Evolutionary conservation across 164 flowering plant genomes (phyloP).

Genomic region (Macadamia tetraphylla): DNA sequence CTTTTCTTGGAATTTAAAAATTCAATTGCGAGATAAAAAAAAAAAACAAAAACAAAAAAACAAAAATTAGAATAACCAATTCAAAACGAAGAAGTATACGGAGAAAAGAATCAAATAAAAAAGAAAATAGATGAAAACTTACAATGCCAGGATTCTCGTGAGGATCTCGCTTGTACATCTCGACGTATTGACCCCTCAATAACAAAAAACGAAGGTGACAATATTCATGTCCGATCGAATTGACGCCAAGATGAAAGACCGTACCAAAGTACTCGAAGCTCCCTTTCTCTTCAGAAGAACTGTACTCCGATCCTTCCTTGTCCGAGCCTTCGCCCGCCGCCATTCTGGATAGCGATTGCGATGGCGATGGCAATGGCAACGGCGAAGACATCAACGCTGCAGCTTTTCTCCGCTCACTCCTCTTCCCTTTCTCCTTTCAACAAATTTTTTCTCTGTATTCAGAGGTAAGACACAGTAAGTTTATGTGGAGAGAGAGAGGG

Average conservation of each 20-base stretch:
- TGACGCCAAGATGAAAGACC: slow-evolving; percentile 79
- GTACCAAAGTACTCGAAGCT: slow-evolving; percentile 66
- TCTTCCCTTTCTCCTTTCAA: not conserved
- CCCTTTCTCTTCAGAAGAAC: slow-evolving; percentile 27
- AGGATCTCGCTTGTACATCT: slow-evolving; percentile 90
- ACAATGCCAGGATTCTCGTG: slow-evolving; percentile 73
- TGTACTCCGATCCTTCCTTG: slow-evolving; percentile 31
- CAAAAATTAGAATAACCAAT: not conserved
- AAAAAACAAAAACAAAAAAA: not conserved
- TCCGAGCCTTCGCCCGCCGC: slow-evolving; percentile 5
- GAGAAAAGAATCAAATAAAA: not conserved
- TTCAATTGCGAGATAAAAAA: not conserved
- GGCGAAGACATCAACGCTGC: not conserved
- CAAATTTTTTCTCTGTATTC: too few species aligned
- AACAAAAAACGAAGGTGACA: slow-evolving; percentile 75
- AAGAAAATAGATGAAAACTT: slow-evolving; percentile 10
- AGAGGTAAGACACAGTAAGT: too few species aligned
- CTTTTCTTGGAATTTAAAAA: not conserved
- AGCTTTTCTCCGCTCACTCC: not conserved
- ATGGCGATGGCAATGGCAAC: not conserved
- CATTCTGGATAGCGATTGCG: not conserved
- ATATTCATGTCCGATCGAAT: slow-evolving; percentile 73
- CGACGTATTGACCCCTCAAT: slow-evolving; percentile 58
- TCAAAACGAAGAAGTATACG: too few species aligned
- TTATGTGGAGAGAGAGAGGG: slow-evolving; percentile 1